phyloP scores from a whole-genome alignment of 2,329 filamentous ascomycete genomes.

The Drechslerella coelobrocha region DNA sequence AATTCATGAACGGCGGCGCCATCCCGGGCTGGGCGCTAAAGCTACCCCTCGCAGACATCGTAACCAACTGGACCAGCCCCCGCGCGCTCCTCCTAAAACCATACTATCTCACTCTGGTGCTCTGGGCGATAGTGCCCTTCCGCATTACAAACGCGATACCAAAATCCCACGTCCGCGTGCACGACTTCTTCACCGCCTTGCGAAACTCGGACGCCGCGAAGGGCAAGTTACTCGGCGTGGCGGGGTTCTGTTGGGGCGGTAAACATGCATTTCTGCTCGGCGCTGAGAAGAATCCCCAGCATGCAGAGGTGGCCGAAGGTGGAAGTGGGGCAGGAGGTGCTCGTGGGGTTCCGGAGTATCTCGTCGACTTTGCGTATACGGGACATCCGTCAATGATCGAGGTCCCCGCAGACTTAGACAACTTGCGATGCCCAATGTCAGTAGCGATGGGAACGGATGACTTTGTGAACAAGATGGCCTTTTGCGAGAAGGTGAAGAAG shows the following conservation, averaged over 20 bases:
- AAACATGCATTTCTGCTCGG: constrained; percentile 30
- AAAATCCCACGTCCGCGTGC: constrained; percentile 11
- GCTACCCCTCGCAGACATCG: constrained; percentile 26
- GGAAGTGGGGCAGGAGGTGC: not conserved
- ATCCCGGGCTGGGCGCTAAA: constrained; percentile 14
- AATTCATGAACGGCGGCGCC: constrained; percentile 62
- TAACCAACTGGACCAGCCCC: constrained; percentile 19
- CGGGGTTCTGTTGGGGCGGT: constrained; percentile 42
- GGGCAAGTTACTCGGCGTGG: constrained; percentile 22
- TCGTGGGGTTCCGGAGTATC: no score
- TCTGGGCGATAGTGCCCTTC: constrained; percentile 12
- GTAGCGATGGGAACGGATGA: constrained; percentile 47
- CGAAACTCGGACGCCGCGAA: constrained; percentile 18
- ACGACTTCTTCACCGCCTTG: constrained; percentile 16
- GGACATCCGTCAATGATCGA: constrained; percentile 24
- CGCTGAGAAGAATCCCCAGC: constrained; percentile 13
- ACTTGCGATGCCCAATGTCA: constrained; percentile 11
- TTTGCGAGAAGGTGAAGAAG: constrained; percentile 18
- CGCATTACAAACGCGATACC: constrained; percentile 2
- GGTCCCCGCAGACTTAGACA: constrained; percentile 22
- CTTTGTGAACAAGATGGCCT: constrained; percentile 20
- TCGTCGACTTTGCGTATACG: constrained; percentile 36
- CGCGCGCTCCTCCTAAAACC: constrained; percentile 16
- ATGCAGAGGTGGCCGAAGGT: not conserved
- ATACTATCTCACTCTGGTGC: constrained; percentile 22